phyloP scores from a whole-genome alignment of 2,329 filamentous ascomycete species.

The Scedosporium minutisporum region DNA sequence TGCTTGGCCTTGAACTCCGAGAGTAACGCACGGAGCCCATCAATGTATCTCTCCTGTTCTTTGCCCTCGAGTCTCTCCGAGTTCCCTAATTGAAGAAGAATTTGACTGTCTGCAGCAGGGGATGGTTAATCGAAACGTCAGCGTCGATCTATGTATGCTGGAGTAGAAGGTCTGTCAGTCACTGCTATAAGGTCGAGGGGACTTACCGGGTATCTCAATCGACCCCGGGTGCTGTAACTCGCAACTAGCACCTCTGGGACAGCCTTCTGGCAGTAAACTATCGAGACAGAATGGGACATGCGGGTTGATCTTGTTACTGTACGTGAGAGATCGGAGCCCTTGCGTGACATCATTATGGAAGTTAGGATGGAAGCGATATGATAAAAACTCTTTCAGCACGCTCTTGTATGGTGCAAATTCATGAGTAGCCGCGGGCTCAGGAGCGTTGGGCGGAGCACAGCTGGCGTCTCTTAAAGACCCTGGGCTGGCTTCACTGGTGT shows the following conservation, averaged over 20 bases:
- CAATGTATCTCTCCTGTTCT: slow-evolving; percentile 51
- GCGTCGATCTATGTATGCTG: slow-evolving; percentile 2
- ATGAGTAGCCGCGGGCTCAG: not conserved
- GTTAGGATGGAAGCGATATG: slow-evolving; percentile 80
- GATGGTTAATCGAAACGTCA: slow-evolving; percentile 7
- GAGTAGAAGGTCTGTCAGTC: slow-evolving; percentile 7
- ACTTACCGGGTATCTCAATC: slow-evolving; percentile 69
- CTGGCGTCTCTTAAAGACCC: not conserved
- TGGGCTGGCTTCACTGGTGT: not conserved
- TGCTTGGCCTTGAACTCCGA: slow-evolving; percentile 48
- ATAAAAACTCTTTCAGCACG: slow-evolving; percentile 71
- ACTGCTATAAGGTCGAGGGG: slow-evolving; percentile 8
- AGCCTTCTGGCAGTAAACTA: slow-evolving; percentile 60
- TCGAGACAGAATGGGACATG: slow-evolving; percentile 65
- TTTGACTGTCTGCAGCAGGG: slow-evolving; percentile 53
- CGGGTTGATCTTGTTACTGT: slow-evolving; percentile 81
- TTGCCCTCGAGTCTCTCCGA: slow-evolving; percentile 54
- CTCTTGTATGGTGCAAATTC: slow-evolving; percentile 61
- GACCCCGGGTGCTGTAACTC: slow-evolving; percentile 69
- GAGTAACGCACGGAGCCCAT: slow-evolving; percentile 52
- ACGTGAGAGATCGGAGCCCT: slow-evolving; percentile 83
- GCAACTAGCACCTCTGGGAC: slow-evolving; percentile 62
- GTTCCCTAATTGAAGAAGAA: slow-evolving; percentile 62
- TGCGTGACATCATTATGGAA: slow-evolving; percentile 60
- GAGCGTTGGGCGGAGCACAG: not conserved